A percentile compares a stretch with the other conserved stretches of the same genome.
Conservation (phyloP, 2,329 filamentous ascomycete species). For the Colletotrichum truncatum region DNA sequence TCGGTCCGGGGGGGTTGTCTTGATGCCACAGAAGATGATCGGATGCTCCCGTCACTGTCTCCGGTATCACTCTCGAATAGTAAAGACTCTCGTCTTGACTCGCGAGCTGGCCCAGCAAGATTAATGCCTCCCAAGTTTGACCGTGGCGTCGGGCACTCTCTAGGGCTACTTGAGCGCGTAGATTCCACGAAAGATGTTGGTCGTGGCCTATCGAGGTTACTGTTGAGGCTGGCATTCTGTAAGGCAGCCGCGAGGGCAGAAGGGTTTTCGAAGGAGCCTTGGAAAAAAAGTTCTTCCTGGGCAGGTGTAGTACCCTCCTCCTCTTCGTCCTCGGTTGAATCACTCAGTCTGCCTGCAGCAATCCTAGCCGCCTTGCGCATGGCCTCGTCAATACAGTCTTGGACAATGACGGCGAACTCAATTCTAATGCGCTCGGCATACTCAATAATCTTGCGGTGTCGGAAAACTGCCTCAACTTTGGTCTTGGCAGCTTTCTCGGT, state of each 20-base stretch:
- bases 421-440: slow-evolving; percentile 95
- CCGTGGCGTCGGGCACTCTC: slow-evolving; percentile 89
- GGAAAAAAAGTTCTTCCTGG: slow-evolving; percentile 64
- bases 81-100: slow-evolving; percentile 80
- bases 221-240: slow-evolving; percentile 51
- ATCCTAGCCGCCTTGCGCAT: slow-evolving; percentile 90
- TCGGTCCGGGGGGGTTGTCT: slow-evolving; percentile 77
- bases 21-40: slow-evolving; percentile 80
- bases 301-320: slow-evolving; percentile 53
- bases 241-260: slow-evolving; percentile 67
- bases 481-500: slow-evolving; percentile 85
- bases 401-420: slow-evolving; percentile 91
- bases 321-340: slow-evolving; percentile 73
- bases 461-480: slow-evolving; percentile 93
- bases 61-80: slow-evolving; percentile 84
- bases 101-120: slow-evolving; percentile 64
- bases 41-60: slow-evolving; percentile 88
- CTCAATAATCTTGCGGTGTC: slow-evolving; percentile 91
- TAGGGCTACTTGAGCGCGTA: slow-evolving; percentile 88
- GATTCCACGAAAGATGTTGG: slow-evolving; percentile 69
- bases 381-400: slow-evolving; percentile 94
- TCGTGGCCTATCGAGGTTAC: slow-evolving; percentile 61
- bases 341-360: slow-evolving; percentile 83
- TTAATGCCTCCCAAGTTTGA: slow-evolving; percentile 74
- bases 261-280: slow-evolving; percentile 66